Evolutionary conservation across 2,329 filamentous ascomycete genomes (phyloP).

Genomic region (Dothistroma pini): DNA sequence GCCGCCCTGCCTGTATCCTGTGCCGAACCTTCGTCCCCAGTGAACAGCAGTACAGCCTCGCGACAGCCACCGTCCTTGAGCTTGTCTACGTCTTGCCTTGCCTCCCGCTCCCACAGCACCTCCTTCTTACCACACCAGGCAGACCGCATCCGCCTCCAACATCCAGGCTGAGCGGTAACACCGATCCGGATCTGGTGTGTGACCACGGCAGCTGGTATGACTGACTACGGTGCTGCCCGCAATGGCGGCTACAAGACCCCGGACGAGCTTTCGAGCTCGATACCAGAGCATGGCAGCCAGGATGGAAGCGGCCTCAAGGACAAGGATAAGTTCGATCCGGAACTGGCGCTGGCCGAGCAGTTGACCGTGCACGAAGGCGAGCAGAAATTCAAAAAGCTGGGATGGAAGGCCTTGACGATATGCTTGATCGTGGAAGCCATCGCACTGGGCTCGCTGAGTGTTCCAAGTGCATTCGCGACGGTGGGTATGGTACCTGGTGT

Average conservation of each 20-base stretch:
- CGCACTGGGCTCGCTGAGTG: slow-evolving; percentile 55
- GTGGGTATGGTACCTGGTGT: slow-evolving; percentile 55
- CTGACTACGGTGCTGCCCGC: slow-evolving; percentile 16
- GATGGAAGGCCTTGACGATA: slow-evolving; percentile 46
- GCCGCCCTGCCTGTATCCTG: neutral
- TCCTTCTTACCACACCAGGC: neutral
- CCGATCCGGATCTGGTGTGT: neutral
- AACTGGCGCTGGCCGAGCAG: slow-evolving; percentile 15
- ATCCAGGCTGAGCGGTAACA: neutral
- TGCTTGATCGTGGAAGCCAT: slow-evolving; percentile 58
- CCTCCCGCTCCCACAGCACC: neutral
- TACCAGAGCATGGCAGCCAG: slow-evolving; percentile 7
- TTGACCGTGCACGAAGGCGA: slow-evolving; percentile 32
- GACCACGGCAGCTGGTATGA: slow-evolving; percentile 16
- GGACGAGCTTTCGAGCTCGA: slow-evolving; percentile 9
- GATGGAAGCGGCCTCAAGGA: slow-evolving; percentile 10
- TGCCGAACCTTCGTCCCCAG: neutral
- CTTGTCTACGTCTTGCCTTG: neutral
- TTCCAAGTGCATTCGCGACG: slow-evolving; percentile 53
- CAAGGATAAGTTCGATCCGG: slow-evolving; percentile 13
- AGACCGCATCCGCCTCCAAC: neutral
- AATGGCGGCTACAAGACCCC: slow-evolving; percentile 16
- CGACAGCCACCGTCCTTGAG: neutral
- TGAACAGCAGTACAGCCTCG: neutral
- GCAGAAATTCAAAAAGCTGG: slow-evolving; percentile 40